These are phyloP conservation scores for Carex scoparia DNA, from an alignment of 176 grass and related monocot genomes.

Conservation along the genomic window DNA sequence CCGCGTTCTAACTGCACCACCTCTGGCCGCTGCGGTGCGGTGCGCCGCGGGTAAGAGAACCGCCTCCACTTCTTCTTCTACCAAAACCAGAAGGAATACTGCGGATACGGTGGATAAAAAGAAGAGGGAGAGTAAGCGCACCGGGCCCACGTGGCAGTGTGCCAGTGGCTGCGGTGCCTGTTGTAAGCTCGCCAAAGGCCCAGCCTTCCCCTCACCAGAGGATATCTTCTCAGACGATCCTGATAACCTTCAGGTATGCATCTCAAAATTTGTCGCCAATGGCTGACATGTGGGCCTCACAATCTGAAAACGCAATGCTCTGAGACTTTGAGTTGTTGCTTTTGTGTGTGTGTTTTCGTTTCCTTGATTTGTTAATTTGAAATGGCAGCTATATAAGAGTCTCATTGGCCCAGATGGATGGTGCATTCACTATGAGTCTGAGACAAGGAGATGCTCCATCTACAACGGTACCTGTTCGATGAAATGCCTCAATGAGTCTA, in stretches of 20 bases:
- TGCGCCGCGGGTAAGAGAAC: conserved; percentile 18
- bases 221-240: conserved; percentile 56
- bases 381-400: conserved; percentile 55
- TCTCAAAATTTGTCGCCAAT: neutral
- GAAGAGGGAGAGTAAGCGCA: neutral
- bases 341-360: neutral
- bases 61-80: neutral
- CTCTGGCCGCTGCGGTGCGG: neutral
- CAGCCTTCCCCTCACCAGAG: conserved; percentile 52
- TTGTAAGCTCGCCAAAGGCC: conserved; percentile 78
- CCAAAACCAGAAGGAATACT: neutral
- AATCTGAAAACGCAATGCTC: neutral
- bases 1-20: neutral
- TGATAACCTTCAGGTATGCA: conserved; percentile 45
- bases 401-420: conserved; percentile 62
- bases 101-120: neutral
- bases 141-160: conserved; percentile 46
- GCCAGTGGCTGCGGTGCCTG: conserved; percentile 73
- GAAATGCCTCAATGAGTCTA: conserved; percentile 3
- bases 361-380: neutral
- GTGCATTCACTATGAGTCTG: conserved; percentile 57
- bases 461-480: conserved; percentile 36
- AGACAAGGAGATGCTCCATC: conserved; percentile 58
- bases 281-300: neutral
- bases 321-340: neutral